Percentiles rank a stretch among this genome's conserved stretches.
Evolutionary conservation across 2,329 filamentous ascomycete species (phyloP).

Genomic region (Hypoxylon sp.): DNA sequence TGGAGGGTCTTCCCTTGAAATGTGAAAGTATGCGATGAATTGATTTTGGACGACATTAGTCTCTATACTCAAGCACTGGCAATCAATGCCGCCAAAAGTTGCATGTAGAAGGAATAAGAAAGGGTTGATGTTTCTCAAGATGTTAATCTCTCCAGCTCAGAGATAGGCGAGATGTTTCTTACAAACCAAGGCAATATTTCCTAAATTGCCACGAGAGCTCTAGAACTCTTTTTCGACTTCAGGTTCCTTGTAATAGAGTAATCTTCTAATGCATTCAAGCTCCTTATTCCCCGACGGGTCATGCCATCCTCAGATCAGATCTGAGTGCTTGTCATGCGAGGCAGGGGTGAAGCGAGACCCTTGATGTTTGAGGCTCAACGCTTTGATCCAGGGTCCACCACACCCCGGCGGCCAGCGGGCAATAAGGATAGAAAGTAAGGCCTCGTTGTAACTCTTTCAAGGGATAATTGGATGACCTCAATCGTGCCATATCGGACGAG

Average conservation of each 20-base stretch:
- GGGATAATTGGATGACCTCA: slow-evolving; percentile 37
- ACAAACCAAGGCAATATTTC: slow-evolving; percentile 7
- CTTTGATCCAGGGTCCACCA: slow-evolving; percentile 48
- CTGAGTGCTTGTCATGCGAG: slow-evolving; percentile 38
- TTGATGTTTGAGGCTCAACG: slow-evolving; percentile 51
- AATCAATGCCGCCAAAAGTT: slow-evolving; percentile 6
- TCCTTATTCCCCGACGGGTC: slow-evolving; percentile 45
- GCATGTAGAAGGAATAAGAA: slow-evolving; percentile 9
- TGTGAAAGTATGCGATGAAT: slow-evolving; percentile 42
- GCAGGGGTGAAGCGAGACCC: slow-evolving; percentile 47
- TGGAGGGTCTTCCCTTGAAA: slow-evolving; percentile 47
- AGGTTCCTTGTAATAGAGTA: slow-evolving; percentile 25
- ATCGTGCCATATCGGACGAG: slow-evolving; percentile 53
- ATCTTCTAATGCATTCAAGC: slow-evolving; percentile 23
- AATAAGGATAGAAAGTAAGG: slow-evolving; percentile 22
- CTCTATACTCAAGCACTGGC: slow-evolving; percentile 6
- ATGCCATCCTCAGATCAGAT: slow-evolving; percentile 52
- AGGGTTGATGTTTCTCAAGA: slow-evolving; percentile 23
- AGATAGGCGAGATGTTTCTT: slow-evolving; percentile 29
- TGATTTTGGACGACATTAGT: slow-evolving; percentile 47
- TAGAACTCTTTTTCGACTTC: slow-evolving; percentile 31
- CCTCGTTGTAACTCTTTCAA: slow-evolving; percentile 25
- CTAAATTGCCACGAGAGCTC: slow-evolving; percentile 25
- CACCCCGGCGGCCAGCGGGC: slow-evolving; percentile 22
- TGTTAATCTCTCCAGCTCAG: slow-evolving; percentile 8